Base-by-base conservation (phyloP, 208 protist species). In the Eutreptiella sp. region DNA sequence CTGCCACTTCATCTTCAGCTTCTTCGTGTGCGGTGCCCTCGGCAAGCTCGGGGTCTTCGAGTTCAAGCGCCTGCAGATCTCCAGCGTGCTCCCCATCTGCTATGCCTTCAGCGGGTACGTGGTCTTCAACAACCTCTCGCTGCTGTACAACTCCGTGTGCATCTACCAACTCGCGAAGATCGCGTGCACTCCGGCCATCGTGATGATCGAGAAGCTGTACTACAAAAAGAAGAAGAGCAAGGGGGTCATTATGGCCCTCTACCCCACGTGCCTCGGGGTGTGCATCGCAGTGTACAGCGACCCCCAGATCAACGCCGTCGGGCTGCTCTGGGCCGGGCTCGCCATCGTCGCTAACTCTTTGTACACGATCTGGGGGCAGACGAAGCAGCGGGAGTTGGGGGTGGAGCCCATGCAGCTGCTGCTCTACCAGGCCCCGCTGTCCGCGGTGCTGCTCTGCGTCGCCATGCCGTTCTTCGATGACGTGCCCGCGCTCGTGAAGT, bases 331-430 rank as follows among this genome's bases (percentile, higher is more conserved):
- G 61, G 81, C 77, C 0, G 14, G 65, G 2, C 42, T 84, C 0
- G 84, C 85, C 21, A 74, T 90, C 7, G 3, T 87, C 3, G 39
- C 74, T 21, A 92, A 88, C 68, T 84, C 84, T 4, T 57, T 92
- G 11, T 94, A 94, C 69, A 89, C 83, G 5, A 81, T 94, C 33
- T 94, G 84, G 84, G 83, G 80, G 9, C 83, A 83, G 46, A 81
- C 75, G 54, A 90, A 90, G 66, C 85, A 92, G 68, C 60, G 69
- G 33, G 85, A 94, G 57, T 66, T 91, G 28, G 67, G 69, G 0
- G 75, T 68, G 38, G 67, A 77, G 41, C 64, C 84, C 5, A 76
- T 90, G 70, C 85, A 94, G 69, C 72, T 94, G 36, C 79, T 94
- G 11, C 43, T 83, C 27, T 90, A 92, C 66, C 85, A 94, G 68